phyloP scores from a whole-genome alignment of 768 basidiomycete genomes.

The Mycena haematopus region DNA sequence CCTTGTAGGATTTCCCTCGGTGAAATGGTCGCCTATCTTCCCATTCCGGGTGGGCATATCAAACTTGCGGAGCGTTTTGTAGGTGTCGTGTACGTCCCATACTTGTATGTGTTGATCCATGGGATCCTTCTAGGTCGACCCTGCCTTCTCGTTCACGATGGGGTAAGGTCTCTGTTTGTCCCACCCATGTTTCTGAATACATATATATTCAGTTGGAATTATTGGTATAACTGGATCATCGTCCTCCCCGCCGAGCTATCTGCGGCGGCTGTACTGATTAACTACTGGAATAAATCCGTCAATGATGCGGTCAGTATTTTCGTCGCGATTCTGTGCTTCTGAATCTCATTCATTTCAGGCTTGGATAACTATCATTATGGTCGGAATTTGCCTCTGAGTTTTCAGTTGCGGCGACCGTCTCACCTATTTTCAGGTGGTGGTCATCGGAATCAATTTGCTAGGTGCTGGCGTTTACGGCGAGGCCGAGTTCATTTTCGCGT shows the following conservation, averaged over 20 bases:
- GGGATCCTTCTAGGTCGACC: conserved; percentile 50
- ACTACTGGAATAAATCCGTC: conserved; percentile 66
- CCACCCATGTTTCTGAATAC: conserved; percentile 17
- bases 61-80: conserved; percentile 81
- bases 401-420: background rate
- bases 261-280: conserved; percentile 78
- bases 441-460: conserved; percentile 75
- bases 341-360: conserved; percentile 24
- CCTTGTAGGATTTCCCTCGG: conserved; percentile 62
- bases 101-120: background rate
- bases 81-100: background rate
- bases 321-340: background rate
- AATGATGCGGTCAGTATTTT: conserved; percentile 57
- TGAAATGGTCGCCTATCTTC: conserved; percentile 57
- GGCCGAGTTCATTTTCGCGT: conserved; percentile 88
- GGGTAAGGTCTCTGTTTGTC: conserved; percentile 32
- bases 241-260: conserved; percentile 6
- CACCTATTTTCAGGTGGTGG: conserved; percentile 60
- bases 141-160: conserved; percentile 68
- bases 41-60: conserved; percentile 82
- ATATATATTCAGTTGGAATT: conserved; percentile 47
- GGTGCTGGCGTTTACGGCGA: conserved; percentile 86
- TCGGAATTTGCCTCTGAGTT: background rate
- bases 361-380: conserved; percentile 69
- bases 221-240: conserved; percentile 63